Percentiles rank a stretch among this genome's conserved stretches.
Conservation (phyloP, 306 rosid genomes). For the Myrica gale region DNA sequence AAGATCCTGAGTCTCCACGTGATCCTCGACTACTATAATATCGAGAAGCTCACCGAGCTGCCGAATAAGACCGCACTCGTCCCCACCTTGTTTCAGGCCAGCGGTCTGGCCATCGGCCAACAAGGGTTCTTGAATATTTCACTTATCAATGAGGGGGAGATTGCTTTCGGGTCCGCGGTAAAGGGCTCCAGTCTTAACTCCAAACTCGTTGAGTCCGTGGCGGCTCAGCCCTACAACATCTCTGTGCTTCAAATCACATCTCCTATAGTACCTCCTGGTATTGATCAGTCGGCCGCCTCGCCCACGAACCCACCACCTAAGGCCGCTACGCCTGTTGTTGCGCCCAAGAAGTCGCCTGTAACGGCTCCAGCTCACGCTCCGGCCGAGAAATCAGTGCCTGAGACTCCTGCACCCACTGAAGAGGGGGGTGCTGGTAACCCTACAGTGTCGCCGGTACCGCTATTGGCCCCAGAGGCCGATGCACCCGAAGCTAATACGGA, state of each 20-base stretch:
- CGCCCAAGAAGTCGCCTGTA: conserved; percentile 8
- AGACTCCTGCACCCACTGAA: conserved; percentile 19
- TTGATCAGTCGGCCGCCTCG: conserved; percentile 28
- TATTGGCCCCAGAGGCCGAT: conserved; percentile 5
- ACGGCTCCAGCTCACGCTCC: conserved; percentile 32
- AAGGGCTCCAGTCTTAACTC: conserved; percentile 12
- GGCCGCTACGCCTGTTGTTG: neutral
- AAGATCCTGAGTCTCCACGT: conserved; percentile 41
- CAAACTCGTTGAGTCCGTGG: conserved; percentile 36
- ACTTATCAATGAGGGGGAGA: conserved; percentile 38
- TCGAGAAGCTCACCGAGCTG: conserved; percentile 25
- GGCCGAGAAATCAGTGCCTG: neutral
- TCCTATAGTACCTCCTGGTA: conserved; percentile 36
- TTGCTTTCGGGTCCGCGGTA: conserved; percentile 45
- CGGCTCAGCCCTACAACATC: conserved; percentile 42
- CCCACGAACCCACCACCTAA: neutral
- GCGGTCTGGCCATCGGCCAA: conserved; percentile 28
- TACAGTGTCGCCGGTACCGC: neutral
- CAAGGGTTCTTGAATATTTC: conserved; percentile 48
- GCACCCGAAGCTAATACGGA: neutral
- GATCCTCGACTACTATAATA: conserved; percentile 42
- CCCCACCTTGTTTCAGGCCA: conserved; percentile 45
- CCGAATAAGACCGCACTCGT: conserved; percentile 6
- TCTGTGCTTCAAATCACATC: conserved; percentile 51
- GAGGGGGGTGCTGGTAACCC: neutral